Evolutionary conservation across 2,329 filamentous ascomycete species (phyloP).

Genomic region (Talaromyces sp.): DNA sequence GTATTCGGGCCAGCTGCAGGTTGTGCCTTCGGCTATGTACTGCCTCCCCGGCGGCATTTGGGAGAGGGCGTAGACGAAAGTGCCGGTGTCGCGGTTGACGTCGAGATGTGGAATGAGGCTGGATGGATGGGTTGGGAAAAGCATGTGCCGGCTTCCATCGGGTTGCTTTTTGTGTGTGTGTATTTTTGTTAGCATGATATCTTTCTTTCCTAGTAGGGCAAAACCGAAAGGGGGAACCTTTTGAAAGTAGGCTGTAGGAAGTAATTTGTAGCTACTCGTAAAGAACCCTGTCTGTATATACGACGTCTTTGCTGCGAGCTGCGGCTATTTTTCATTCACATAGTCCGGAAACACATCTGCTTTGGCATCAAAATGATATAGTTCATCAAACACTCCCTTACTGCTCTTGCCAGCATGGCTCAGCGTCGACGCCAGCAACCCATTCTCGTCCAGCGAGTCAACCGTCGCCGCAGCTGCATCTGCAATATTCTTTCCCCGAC

Average conservation of each 20-base stretch:
- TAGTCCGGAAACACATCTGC: constrained; percentile 47
- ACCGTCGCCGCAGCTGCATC: constrained; percentile 31
- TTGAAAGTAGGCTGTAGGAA: constrained; percentile 42
- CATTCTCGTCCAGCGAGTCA: constrained; percentile 40
- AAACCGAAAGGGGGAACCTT: constrained; percentile 32
- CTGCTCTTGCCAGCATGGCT: constrained; percentile 46
- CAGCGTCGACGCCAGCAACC: constrained; percentile 48
- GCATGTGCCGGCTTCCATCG: constrained; percentile 36
- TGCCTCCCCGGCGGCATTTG: constrained; percentile 45
- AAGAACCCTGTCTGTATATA: constrained; percentile 49
- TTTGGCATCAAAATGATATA: constrained; percentile 47
- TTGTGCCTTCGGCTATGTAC: constrained; percentile 46
- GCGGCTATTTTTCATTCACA: constrained; percentile 37
- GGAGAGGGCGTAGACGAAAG: constrained; percentile 44
- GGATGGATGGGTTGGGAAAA: constrained; percentile 39
- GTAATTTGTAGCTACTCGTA: constrained; percentile 43
- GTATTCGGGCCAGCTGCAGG: constrained; percentile 44
- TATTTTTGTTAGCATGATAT: background rate
- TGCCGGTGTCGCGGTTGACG: constrained; percentile 44
- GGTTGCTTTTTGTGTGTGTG: constrained; percentile 24
- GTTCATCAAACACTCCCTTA: constrained; percentile 39
- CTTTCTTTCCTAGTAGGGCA: background rate
- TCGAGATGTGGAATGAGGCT: constrained; percentile 40
- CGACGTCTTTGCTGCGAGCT: constrained; percentile 43
- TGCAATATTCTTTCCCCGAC: constrained; percentile 21